A percentile compares a stretch with the other conserved stretches of the same genome.
Evolutionary conservation across 1,284 basidiomycete genomes (phyloP).

Genomic region (Phellopilus nigrolimitatus): DNA sequence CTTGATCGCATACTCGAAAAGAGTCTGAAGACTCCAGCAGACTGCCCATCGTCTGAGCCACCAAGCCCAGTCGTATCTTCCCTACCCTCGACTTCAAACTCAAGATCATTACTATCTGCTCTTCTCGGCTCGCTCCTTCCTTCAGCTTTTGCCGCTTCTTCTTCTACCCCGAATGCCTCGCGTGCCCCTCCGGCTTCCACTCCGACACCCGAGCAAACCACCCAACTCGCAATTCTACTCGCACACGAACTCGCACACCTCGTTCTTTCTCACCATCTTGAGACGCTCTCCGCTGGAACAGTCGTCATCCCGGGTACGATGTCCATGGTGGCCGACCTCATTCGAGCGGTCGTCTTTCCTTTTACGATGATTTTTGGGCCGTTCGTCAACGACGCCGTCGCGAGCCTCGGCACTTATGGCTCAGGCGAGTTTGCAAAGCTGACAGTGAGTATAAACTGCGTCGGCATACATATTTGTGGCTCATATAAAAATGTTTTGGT

Average conservation of each 20-base stretch:
- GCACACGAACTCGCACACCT: slow-evolving; percentile 88
- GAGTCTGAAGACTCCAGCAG: slow-evolving; percentile 10
- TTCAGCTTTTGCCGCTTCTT: slow-evolving; percentile 29
- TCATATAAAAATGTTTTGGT: slow-evolving; percentile 29
- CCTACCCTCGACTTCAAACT: slow-evolving; percentile 27
- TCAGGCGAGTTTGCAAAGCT: slow-evolving; percentile 68
- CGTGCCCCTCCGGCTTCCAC: slow-evolving; percentile 30
- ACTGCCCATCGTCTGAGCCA: slow-evolving; percentile 14
- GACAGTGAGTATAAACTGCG: slow-evolving; percentile 31
- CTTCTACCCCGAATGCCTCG: too few relatives aligned
- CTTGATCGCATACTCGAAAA: slow-evolving; percentile 72
- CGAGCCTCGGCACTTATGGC: slow-evolving; percentile 70
- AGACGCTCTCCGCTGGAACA: slow-evolving; percentile 77
- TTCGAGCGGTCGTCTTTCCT: slow-evolving; percentile 82
- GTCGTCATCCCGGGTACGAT: slow-evolving; percentile 78
- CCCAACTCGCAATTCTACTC: slow-evolving; percentile 79
- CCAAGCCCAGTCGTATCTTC: too few relatives aligned
- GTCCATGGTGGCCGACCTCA: slow-evolving; percentile 75
- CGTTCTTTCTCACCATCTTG: slow-evolving; percentile 82
- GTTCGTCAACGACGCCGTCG: slow-evolving; percentile 87
- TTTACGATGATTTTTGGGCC: slow-evolving; percentile 87
- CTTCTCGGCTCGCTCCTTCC: slow-evolving; percentile 45
- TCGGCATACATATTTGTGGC: slow-evolving; percentile 27
- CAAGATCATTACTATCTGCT: slow-evolving; percentile 42
- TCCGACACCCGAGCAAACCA: slow-evolving; percentile 77